A percentile compares a stretch with the other conserved stretches of the same genome.
phyloP scores from a whole-genome alignment of 306 rosid species.

The Hippophae rhamnoides region DNA sequence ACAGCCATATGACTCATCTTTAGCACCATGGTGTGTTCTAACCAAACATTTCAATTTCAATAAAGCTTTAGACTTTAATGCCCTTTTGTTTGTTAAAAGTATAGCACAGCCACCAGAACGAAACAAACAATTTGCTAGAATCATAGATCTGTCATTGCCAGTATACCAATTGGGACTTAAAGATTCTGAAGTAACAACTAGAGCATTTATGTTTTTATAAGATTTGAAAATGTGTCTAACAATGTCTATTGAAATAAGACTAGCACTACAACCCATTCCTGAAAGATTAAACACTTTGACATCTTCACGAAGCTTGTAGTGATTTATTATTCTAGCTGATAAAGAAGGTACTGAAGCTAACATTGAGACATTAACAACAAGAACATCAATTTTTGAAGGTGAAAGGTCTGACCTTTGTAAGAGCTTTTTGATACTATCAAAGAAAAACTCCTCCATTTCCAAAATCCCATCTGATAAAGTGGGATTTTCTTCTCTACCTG shows the following conservation, averaged over 20 bases:
- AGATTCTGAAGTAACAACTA: conserved; percentile 67
- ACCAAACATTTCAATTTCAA: conserved; percentile 12
- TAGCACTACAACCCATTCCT: conserved; percentile 84
- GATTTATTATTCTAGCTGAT: conserved; percentile 53
- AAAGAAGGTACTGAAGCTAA: conserved; percentile 65
- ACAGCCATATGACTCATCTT: conserved; percentile 57
- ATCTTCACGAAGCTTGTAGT: conserved; percentile 58
- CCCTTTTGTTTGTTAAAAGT: conserved; percentile 14
- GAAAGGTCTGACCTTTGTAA: conserved; percentile 27
- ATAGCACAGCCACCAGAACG: conserved; percentile 21
- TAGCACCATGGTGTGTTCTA: conserved; percentile 28
- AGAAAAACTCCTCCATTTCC: conserved; percentile 58
- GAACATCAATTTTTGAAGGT: conserved; percentile 48
- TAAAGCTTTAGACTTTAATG: conserved; percentile 3
- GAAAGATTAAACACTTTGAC: conserved; percentile 54
- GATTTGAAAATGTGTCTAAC: conserved; percentile 55
- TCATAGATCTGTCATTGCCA: conserved; percentile 10
- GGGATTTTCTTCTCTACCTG: conserved; percentile 34
- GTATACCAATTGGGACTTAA: conserved; percentile 32
- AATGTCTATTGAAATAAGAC: conserved; percentile 52
- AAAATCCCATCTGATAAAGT: conserved; percentile 25
- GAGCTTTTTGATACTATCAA: conserved; percentile 49
- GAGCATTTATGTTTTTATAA: conserved; percentile 24
- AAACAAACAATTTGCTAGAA: conserved; percentile 14
- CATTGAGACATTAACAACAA: conserved; percentile 53